Evolutionary conservation across 2,329 filamentous ascomycete species (phyloP).

Genomic region (Penicillium griseofulvum): DNA sequence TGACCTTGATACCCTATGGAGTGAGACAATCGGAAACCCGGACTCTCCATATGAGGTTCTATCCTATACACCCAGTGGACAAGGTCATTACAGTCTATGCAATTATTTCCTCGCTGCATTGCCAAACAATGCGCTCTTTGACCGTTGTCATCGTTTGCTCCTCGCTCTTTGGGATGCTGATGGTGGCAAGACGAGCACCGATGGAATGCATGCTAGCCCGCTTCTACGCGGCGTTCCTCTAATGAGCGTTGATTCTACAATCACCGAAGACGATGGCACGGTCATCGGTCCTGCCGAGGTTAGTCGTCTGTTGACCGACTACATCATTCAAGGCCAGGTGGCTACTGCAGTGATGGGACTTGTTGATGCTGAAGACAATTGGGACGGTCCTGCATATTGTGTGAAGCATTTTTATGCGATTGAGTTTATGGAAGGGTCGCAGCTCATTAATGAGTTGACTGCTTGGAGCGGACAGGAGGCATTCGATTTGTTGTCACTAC

Average conservation of each 20-base stretch:
- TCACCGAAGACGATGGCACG: slow-evolving; percentile 24
- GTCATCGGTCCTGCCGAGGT: slow-evolving; percentile 41
- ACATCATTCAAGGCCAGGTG: slow-evolving; percentile 49
- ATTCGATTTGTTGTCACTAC: too few relatives aligned
- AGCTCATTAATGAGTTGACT: too few relatives aligned
- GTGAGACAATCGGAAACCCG: slow-evolving; percentile 48
- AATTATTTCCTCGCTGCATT: slow-evolving; percentile 11
- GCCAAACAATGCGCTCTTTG: slow-evolving; percentile 46
- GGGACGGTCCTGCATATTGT: too few relatives aligned
- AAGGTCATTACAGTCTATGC: not conserved
- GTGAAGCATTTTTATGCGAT: too few relatives aligned
- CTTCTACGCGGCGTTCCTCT: slow-evolving; percentile 40
- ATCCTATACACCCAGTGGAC: slow-evolving; percentile 38
- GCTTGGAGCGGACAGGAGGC: too few relatives aligned
- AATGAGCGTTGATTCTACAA: slow-evolving; percentile 24
- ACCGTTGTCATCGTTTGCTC: slow-evolving; percentile 50
- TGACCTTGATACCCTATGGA: slow-evolving; percentile 56
- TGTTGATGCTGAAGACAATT: too few relatives aligned
- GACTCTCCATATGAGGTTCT: slow-evolving; percentile 48
- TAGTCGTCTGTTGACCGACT: slow-evolving; percentile 52
- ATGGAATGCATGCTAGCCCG: slow-evolving; percentile 50
- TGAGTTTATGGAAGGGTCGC: too few relatives aligned
- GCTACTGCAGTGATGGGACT: too few relatives aligned
- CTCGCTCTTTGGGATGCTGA: slow-evolving; percentile 49
- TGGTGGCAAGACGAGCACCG: slow-evolving; percentile 48